phyloP scores from a whole-genome alignment of 352 stramenopile genomes.

The Pythium phragmitis region DNA sequence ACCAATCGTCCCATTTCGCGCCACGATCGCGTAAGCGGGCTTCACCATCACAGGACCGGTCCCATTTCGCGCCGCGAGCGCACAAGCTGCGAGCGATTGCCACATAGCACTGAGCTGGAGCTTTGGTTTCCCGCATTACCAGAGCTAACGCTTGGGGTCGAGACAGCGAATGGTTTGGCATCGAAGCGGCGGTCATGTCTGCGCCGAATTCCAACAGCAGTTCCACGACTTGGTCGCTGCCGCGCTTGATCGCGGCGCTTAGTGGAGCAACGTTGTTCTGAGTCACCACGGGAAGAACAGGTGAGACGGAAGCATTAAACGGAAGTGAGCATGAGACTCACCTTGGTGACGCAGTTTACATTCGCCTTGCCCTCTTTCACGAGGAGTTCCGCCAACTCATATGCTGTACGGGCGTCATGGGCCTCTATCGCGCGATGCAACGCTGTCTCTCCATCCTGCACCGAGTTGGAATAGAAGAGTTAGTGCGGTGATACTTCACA shows the following conservation, averaged over 20 bases:
- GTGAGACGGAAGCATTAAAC: neutral
- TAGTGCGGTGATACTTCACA: neutral
- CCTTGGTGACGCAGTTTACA: constrained; percentile 3
- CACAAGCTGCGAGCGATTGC: constrained; percentile 17
- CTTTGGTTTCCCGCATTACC: neutral
- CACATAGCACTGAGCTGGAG: constrained; percentile 6
- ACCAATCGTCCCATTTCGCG: constrained; percentile 3
- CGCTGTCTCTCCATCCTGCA: constrained; percentile 3
- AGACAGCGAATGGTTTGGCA: neutral
- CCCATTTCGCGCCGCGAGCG: constrained; percentile 11
- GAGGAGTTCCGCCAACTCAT: too few species aligned
- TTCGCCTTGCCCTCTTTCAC: neutral
- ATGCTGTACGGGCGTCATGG: too few species aligned
- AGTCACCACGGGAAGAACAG: neutral
- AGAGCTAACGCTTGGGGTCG: neutral
- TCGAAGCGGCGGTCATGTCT: neutral
- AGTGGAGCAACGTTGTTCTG: neutral
- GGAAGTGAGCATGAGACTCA: neutral
- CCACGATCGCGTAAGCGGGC: neutral
- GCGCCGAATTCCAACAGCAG: constrained; percentile 2
- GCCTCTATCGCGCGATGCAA: neutral
- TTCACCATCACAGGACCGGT: constrained; percentile 5
- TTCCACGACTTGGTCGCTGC: constrained; percentile 1
- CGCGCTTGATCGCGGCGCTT: neutral
- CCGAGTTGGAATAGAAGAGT: constrained; percentile 2